phyloP scores from a whole-genome alignment of 2,329 filamentous ascomycete genomes.

The Penicillium brasilianum region DNA sequence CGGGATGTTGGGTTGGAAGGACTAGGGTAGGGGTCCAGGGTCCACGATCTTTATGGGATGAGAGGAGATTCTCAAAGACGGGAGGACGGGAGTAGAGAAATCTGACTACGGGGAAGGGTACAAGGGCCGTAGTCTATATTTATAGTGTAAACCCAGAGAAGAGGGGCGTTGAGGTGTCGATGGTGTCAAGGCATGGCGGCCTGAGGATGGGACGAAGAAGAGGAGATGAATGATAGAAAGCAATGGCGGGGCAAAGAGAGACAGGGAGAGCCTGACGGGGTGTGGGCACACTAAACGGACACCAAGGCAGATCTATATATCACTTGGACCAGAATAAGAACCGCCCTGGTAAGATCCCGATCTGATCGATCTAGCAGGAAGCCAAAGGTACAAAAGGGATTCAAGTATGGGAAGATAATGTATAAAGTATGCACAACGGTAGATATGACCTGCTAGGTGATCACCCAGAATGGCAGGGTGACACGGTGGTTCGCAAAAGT shows the following conservation, averaged over 20 bases:
- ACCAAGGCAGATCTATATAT: not conserved
- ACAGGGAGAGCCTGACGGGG: not conserved
- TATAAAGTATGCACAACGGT: not conserved
- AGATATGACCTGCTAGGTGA: not conserved
- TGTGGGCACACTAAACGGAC: not conserved
- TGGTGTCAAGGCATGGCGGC: not conserved
- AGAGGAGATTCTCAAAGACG: not conserved
- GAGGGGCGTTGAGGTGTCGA: slow-evolving; percentile 3
- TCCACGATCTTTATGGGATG: not conserved
- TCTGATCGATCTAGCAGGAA: not conserved
- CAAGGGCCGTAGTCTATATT: not conserved
- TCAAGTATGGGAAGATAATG: not conserved
- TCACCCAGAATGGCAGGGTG: slow-evolving; percentile 3
- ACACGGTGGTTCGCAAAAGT: slow-evolving; percentile 18
- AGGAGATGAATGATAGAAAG: not conserved
- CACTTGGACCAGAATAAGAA: not conserved
- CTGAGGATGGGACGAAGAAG: slow-evolving; percentile 2
- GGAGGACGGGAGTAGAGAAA: not conserved
- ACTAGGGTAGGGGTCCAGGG: not conserved
- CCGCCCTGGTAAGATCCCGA: not conserved
- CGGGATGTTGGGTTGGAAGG: not conserved
- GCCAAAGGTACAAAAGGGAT: not conserved
- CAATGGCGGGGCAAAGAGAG: not conserved
- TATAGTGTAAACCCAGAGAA: not conserved
- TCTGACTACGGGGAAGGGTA: not conserved